These are phyloP conservation scores for Eustoma russellianum DNA, from an alignment of 257 asterid genomes.

Conservation along the genomic window DNA sequence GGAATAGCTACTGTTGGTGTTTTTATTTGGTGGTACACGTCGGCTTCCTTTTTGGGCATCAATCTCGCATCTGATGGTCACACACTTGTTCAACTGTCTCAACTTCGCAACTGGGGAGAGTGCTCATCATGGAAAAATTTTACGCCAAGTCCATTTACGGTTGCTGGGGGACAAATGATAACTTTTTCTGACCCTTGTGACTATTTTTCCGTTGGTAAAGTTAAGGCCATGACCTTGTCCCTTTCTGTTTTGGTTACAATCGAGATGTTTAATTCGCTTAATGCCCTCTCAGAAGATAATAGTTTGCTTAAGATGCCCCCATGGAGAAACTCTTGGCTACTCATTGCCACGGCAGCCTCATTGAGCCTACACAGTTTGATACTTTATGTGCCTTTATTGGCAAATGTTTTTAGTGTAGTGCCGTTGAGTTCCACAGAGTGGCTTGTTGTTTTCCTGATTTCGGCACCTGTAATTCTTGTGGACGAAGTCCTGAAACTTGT, in stretches of 20 bases:
- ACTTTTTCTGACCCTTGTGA: slow-evolving; percentile 61
- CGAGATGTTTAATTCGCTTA: slow-evolving; percentile 77
- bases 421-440: slow-evolving; percentile 58
- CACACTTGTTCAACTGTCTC: slow-evolving; percentile 51
- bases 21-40: slow-evolving; percentile 75
- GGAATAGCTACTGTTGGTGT: slow-evolving; percentile 83
- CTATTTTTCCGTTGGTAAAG: slow-evolving; percentile 61
- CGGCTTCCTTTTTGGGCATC: slow-evolving; percentile 61
- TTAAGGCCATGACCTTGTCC: slow-evolving; percentile 73
- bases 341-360: slow-evolving; percentile 59
- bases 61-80: slow-evolving; percentile 60
- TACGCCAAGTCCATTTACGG: slow-evolving; percentile 57
- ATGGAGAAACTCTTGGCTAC: slow-evolving; percentile 80
- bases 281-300: slow-evolving; percentile 81
- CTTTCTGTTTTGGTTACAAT: slow-evolving; percentile 75
- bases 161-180: slow-evolving; percentile 36
- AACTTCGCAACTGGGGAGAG: slow-evolving; percentile 83
- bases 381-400: slow-evolving; percentile 56
- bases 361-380: slow-evolving; percentile 51
- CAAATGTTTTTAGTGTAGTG: slow-evolving; percentile 59
- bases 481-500: slow-evolving; percentile 61
- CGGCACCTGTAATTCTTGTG: slow-evolving; percentile 57
- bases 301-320: slow-evolving; percentile 82
- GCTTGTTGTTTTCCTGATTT: slow-evolving; percentile 50
- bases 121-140: slow-evolving; percentile 70